Percentiles rank a stretch among this genome's conserved stretches.
phyloP scores from a whole-genome alignment of 2,329 filamentous ascomycete species.

The Fusarium brevicatenulatum region DNA sequence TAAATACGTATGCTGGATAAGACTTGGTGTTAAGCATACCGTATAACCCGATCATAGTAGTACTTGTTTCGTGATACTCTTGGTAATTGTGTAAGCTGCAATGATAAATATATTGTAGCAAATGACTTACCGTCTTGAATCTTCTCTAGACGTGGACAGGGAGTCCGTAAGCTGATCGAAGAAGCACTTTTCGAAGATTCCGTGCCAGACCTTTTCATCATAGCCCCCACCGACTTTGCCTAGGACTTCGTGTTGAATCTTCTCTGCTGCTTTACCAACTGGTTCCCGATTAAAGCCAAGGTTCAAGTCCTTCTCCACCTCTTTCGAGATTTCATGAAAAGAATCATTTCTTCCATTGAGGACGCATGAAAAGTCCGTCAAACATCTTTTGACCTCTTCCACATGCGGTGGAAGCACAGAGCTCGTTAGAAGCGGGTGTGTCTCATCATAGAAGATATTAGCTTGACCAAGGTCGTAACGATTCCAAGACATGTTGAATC shows the following conservation, averaged over 20 bases:
- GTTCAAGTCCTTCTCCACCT: fast-evolving
- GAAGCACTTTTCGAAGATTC: conserved; percentile 6
- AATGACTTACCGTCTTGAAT: neutral
- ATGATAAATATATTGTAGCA: fast-evolving
- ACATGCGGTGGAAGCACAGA: conserved; percentile 11
- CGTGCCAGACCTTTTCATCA: neutral
- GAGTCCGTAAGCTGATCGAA: conserved; percentile 7
- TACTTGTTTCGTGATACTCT: conserved; percentile 28
- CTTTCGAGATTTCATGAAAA: fast-evolving
- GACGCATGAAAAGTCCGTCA: conserved; percentile 22
- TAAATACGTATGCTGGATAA: neutral
- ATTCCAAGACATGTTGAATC: conserved; percentile 6
- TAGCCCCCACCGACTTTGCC: conserved; percentile 4
- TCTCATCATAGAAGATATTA: conserved; percentile 15
- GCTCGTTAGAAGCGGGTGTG: neutral
- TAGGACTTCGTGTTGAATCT: neutral
- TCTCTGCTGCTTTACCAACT: neutral
- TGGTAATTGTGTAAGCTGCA: neutral
- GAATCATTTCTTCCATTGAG: neutral
- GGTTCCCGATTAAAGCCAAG: neutral
- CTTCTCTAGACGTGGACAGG: neutral
- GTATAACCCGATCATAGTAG: conserved; percentile 24
- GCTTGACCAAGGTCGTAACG: conserved; percentile 5
- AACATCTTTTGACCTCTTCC: conserved; percentile 7
- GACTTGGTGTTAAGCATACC: neutral